These are phyloP conservation scores for Metarhizium rileyi DNA, from an alignment of 2,329 filamentous ascomycete species.

Conservation along the genomic window DNA sequence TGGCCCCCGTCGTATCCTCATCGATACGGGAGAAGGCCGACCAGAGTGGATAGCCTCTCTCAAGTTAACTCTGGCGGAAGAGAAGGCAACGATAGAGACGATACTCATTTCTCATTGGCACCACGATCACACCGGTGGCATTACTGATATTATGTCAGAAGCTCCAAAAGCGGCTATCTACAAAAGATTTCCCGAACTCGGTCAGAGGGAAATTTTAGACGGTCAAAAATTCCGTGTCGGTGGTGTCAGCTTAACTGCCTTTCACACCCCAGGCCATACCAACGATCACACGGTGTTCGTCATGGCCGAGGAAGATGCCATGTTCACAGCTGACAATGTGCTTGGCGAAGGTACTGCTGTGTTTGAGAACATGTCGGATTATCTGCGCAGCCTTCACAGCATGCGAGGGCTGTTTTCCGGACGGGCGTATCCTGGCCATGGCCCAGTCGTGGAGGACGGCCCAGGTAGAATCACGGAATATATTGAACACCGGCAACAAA, in stretches of 20 bases:
- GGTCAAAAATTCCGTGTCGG: conserved; percentile 45
- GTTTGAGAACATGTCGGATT: conserved; percentile 65
- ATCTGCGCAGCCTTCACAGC: conserved; percentile 56
- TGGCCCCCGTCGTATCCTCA: conserved; percentile 62
- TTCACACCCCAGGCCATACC: conserved; percentile 59
- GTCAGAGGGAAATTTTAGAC: conserved; percentile 36
- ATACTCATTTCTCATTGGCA: conserved; percentile 90
- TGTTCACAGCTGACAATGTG: conserved; percentile 87
- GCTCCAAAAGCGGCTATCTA: conserved; percentile 55
- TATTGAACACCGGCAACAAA: conserved; percentile 66
- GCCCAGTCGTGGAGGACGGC: conserved; percentile 65
- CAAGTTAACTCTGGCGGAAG: conserved; percentile 51
- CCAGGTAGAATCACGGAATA: conserved; percentile 69
- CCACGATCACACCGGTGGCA: conserved; percentile 70
- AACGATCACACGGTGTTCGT: conserved; percentile 73
- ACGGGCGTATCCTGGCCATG: conserved; percentile 80
- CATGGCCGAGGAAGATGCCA: conserved; percentile 66
- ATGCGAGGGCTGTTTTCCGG: conserved; percentile 60
- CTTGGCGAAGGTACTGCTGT: conserved; percentile 80
- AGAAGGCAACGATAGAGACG: conserved; percentile 58
- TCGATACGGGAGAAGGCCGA: conserved; percentile 83
- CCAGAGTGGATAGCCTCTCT: conserved; percentile 63
- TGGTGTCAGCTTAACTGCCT: conserved; percentile 57
- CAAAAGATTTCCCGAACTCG: conserved; percentile 51
- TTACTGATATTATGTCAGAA: conserved; percentile 55